Base-by-base conservation (phyloP, 1,139 yeast species). In the Suhomyces bokatorum region DNA sequence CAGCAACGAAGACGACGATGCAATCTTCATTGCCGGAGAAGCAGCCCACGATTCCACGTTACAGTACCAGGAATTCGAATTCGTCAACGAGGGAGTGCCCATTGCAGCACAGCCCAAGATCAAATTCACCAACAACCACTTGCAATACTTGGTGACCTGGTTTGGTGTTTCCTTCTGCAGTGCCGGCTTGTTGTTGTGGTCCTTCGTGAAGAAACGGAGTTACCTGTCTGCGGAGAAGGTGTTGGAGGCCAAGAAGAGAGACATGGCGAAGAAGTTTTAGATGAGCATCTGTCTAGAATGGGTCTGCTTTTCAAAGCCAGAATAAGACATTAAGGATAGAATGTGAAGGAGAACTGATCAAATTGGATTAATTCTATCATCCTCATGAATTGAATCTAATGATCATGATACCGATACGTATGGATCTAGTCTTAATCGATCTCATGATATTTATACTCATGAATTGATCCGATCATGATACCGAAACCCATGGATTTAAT, bases 91-190 rank as follows among this genome's bases (percentile, higher is more conserved):
- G 14, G 99, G 99, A 39, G 95, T 91, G 4, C 99, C 99, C 3
- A 65, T 95, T 22, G 99, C 97, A 1, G 81, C 85, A 43, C 69
- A 76, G 6, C 95, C 97, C 12, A 81, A 81, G 57, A 81, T 93
- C 27, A 90, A 84, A 51, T 77, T 89, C 59, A 80, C 86, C 52
- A 95, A 93, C 64, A 90, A 91, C 59, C 99, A 93, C 62, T 70
- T 91, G 64, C 97, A 93, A 64, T 93, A 93, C 63, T 70, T 93
- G 57, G 80, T 89, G 17, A 93, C 99, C 0, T 93, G 99, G 99
- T 93, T 88, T 62, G 96, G 96, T 0, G 77, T 90, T 35, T 82
- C 90, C 1, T 57, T 85, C 33, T 78, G 87, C 32, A 85, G 96
- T 38, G 59, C 90, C 0, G 80, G 83, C 29, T 75, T 87, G 61